phyloP scores from a whole-genome alignment of 768 basidiomycete genomes.

The Lactarius psammicola region DNA sequence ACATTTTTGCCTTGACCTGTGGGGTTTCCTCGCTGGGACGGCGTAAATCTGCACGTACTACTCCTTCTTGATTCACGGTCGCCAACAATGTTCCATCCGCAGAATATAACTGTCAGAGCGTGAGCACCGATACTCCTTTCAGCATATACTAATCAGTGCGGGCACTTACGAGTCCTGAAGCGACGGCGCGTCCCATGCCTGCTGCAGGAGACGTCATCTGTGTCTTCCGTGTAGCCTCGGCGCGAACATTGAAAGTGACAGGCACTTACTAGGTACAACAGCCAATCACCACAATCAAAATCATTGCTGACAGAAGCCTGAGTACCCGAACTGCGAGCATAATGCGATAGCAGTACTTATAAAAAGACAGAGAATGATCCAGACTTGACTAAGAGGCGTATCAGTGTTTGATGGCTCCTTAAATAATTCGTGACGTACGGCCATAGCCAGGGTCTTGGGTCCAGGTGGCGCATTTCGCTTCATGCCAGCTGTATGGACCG shows the following conservation, averaged over 20 bases:
- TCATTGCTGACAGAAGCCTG: constrained; percentile 47
- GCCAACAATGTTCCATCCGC: constrained; percentile 24
- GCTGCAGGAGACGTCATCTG: constrained; percentile 17
- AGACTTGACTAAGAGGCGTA: constrained; percentile 53
- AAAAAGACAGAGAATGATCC: constrained; percentile 81
- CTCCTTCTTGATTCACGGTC: constrained; percentile 26
- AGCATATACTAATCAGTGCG: not conserved
- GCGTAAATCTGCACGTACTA: constrained; percentile 21
- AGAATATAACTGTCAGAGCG: constrained; percentile 20
- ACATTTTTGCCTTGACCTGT: constrained; percentile 24
- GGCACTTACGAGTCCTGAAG: constrained; percentile 21
- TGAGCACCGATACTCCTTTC: not conserved
- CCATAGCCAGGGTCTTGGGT: constrained; percentile 57
- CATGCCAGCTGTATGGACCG: constrained; percentile 53
- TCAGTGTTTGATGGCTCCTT: constrained; percentile 5
- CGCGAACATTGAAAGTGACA: not conserved
- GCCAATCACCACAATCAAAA: constrained; percentile 78
- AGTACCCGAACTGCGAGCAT: not conserved
- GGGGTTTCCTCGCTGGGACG: not conserved
- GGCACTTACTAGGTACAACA: constrained; percentile 67
- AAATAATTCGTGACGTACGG: constrained; percentile 42
- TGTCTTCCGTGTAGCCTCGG: no score
- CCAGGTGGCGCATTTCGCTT: constrained; percentile 37
- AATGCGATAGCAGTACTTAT: constrained; percentile 50
- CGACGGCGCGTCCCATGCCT: constrained; percentile 16